These are phyloP conservation scores for Populus tremula DNA, from an alignment of 345 rosid genomes.

Conservation along the genomic window DNA sequence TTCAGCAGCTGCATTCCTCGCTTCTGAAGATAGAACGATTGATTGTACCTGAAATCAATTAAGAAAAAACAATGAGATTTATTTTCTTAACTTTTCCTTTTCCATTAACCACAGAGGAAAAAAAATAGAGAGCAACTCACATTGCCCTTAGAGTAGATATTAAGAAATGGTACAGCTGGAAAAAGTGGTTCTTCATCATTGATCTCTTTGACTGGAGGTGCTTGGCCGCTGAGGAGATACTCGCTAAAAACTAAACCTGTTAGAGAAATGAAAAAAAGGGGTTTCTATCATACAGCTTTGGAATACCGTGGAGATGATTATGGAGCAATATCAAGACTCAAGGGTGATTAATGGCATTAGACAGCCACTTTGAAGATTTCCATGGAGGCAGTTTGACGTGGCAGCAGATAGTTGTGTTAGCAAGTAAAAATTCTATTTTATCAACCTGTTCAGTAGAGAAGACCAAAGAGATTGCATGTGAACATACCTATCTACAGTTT, in stretches of 20 bases:
- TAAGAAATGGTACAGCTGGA: conserved; percentile 50
- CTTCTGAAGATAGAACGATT: conserved; percentile 52
- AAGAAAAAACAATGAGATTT: not conserved
- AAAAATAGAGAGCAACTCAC: conserved; percentile 26
- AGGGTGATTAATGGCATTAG: too few species aligned
- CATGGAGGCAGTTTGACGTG: not conserved
- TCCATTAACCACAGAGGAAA: not conserved
- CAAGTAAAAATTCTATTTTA: not conserved
- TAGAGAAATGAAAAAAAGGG: conserved; percentile 9
- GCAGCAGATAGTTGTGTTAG: not conserved
- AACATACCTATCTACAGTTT: not conserved
- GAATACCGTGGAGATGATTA: not conserved
- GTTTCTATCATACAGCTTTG: not conserved
- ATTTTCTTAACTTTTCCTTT: not conserved
- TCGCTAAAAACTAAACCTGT: conserved; percentile 93
- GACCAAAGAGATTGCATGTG: not conserved
- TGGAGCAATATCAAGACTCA: not conserved
- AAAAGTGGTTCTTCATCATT: conserved; percentile 96
- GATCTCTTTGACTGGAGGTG: conserved; percentile 84
- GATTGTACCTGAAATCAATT: conserved; percentile 36
- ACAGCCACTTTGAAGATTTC: not conserved
- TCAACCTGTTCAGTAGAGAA: not conserved
- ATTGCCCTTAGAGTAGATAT: conserved; percentile 35
- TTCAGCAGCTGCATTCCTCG: conserved; percentile 74
- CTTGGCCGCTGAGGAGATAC: conserved; percentile 90